These are phyloP conservation scores for Kwoniella bestiolae DNA, from an alignment of 768 basidiomycete genomes.

Conservation along the genomic window DNA sequence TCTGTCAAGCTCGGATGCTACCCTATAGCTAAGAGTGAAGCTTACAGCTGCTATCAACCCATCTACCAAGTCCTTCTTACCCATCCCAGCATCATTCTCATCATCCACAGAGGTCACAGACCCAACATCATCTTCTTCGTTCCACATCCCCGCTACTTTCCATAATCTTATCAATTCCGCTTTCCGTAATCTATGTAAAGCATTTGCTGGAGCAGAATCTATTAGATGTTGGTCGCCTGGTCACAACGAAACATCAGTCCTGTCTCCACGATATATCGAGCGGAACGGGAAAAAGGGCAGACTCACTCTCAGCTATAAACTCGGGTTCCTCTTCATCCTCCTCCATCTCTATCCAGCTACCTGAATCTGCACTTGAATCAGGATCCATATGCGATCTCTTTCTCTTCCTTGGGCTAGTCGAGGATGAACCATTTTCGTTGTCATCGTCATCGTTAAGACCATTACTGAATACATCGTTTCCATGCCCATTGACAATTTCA, in stretches of 20 bases:
- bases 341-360: slow-evolving; percentile 44
- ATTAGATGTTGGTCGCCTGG: slow-evolving; percentile 54
- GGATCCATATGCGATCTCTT: slow-evolving; percentile 33
- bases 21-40: slow-evolving; percentile 1
- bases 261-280: not conserved
- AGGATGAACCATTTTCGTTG: slow-evolving; percentile 9
- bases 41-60: slow-evolving; percentile 52
- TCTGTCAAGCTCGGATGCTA: too few species aligned
- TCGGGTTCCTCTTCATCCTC: slow-evolving; percentile 49
- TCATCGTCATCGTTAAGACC: slow-evolving; percentile 1
- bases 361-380: slow-evolving; percentile 26
- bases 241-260: not conserved
- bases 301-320: slow-evolving; percentile 52
- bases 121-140: slow-evolving; percentile 32
- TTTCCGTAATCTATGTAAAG: slow-evolving; percentile 49
- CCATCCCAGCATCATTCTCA: slow-evolving; percentile 39
- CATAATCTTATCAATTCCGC: slow-evolving; percentile 55
- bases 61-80: slow-evolving; percentile 54
- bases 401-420: slow-evolving; percentile 37
- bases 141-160: slow-evolving; percentile 56
- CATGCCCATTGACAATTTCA: slow-evolving; percentile 12
- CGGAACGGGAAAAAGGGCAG: not conserved
- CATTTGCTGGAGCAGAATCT: slow-evolving; percentile 47
- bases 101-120: slow-evolving; percentile 23
- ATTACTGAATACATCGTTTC: slow-evolving; percentile 6